Evolutionary conservation across 495 filamentous ascomycete species (phyloP), one percentile per base, ranked within the genome.

Genomic region (Acidomyces sp.): DNA sequence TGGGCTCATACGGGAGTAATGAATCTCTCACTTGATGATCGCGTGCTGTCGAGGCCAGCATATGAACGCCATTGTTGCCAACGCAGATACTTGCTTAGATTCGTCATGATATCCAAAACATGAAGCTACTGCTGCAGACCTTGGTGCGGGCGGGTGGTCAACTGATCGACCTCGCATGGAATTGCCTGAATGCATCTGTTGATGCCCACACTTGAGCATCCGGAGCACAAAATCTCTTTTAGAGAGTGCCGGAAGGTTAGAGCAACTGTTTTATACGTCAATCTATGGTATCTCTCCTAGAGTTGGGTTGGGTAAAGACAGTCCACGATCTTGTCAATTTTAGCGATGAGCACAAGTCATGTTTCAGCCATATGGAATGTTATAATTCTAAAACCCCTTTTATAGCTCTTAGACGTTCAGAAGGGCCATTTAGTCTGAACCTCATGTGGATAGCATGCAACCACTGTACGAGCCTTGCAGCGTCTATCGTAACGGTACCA

Each of bases 111-210:
- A 15, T 48, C 23, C 40, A 62, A 31, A 18, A 55, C 44, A 46
- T 56, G 53, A 2, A 53, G 41, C 55, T 55, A 55, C n/a, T 49
- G 49, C 7, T 39, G 31, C 29, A 60, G 37, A 10, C 49, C 55
- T 2, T 51, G 50, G 9, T 50, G 23, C n/a, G 57, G 32, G n/a
- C 51, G 34, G 11, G 34, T 42, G 1, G 50, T 52, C 30, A 62
- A 40, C 16, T 17, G 32, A 11, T 36, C 19, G 30, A 57, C 30
- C 28, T 51, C 44, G 34, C 55, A 60, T 1, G 52, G 48, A 12
- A 53, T 49, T 0, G 17, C 34, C 26, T 46, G 48, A 9, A 48
- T 26, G 38, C 51, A 55, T 38, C 30, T 46, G 1, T 24, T 25
- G 6, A 59, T 49, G 2, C 34, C 40, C 5, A 11, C 4, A 12